Percentiles rank a stretch among this genome's conserved stretches.
These are phyloP conservation scores for Chamaenerion angustifolium DNA, from an alignment of 345 rosid species.

Conservation along the genomic window DNA sequence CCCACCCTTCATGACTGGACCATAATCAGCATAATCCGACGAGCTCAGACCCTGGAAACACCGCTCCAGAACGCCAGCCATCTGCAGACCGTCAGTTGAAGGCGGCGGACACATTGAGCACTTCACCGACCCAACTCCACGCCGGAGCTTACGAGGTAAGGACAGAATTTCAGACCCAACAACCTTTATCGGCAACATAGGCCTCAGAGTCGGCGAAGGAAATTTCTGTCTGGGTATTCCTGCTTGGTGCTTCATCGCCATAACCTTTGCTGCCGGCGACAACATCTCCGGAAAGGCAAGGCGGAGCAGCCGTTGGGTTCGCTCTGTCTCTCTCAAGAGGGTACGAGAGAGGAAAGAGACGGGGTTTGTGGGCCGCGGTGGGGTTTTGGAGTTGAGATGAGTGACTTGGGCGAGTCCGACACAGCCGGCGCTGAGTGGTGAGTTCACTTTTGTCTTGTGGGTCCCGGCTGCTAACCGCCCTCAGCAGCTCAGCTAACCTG, in stretches of 20 bases:
- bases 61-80: conserved; percentile 39
- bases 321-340: background rate
- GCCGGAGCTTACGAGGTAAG: conserved; percentile 18
- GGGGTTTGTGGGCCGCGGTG: background rate
- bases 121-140: conserved; percentile 7
- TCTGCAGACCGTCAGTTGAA: conserved; percentile 14
- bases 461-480: no score
- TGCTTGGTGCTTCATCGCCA: conserved; percentile 1
- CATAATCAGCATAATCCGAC: conserved; percentile 22
- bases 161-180: conserved; percentile 3
- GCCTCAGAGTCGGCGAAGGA: conserved; percentile 9
- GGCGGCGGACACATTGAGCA: conserved; percentile 5
- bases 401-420: background rate
- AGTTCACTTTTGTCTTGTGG: no score
- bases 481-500: no score
- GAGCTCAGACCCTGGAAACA: conserved; percentile 34
- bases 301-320: background rate
- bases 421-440: no score
- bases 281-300: background rate
- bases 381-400: background rate
- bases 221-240: background rate
- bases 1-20: conserved; percentile 70
- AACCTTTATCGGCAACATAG: background rate
- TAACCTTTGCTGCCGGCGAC: conserved; percentile 2
- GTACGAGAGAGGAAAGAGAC: background rate